Evolutionary conservation across 2,329 filamentous ascomycete genomes (phyloP), one percentile per base, ranked within the genome.

Genomic region (Pseudogymnoascus pannorum): DNA sequence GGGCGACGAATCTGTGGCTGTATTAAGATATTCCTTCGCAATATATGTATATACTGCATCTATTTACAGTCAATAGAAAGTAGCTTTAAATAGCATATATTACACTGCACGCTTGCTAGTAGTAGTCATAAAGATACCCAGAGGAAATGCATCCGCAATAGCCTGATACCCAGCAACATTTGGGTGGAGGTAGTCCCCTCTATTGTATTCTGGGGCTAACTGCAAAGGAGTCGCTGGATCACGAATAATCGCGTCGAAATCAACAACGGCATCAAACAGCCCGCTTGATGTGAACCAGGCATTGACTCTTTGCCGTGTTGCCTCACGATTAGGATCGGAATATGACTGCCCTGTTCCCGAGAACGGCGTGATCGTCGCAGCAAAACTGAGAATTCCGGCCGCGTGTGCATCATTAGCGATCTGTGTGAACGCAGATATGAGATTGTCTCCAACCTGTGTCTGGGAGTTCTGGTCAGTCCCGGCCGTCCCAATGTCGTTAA

Each of bases 301-400:
- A 67, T 89, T 89, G 14, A 89, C 75, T 20, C 75, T 75, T 66
- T 81, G 75, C 57, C 86, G 72, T 1, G 83, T 83, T 66, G 74
- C 71, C 68, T 89, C 85, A 6, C 84, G 73, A 40, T 77, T 72
- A 0, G 81, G 75, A 64, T 78, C 74, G 8, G 78, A 80, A 67
- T 88, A 88, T 24, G 77, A 73, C 71, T 86, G 80, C 1, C 76
- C 75, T 57, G 67, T 75, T 2, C 77, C 77, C 9, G 73, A 72
- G 65, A 89, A 89, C 0, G 85, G 86, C 3, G 85, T 88, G 63
- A 88, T 87, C 0, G 87, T 89, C 0, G 82, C 85, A 0, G 76
- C 85, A 66, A 87, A 85, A 6, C 86, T 75, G 0, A 79, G 77
- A 24, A 87, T 77, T 1, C 80, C 80, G 2, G 77, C 76, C 0